Conservation (phyloP, 345 rosid species). For the Tarenaya hassleriana region DNA sequence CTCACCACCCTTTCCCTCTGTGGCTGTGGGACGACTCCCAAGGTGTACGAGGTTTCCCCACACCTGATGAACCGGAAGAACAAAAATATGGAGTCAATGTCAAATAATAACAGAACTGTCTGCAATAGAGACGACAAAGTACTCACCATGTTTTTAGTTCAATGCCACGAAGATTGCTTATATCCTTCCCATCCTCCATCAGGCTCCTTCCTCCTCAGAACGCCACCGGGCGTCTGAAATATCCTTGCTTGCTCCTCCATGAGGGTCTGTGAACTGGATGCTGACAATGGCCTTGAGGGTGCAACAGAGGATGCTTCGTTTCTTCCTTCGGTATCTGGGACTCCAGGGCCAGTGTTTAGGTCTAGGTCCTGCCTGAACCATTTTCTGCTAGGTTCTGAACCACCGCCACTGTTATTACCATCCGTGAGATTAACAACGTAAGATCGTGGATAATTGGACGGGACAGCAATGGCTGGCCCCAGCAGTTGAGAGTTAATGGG, state of each 20-base stretch:
- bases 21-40: too few species aligned
- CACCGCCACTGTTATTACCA: slow-evolving; percentile 31
- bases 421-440: slow-evolving; percentile 55
- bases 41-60: too few species aligned
- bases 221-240: slow-evolving; percentile 57
- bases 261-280: slow-evolving; percentile 43
- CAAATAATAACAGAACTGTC: too few species aligned
- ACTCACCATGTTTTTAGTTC: too few species aligned
- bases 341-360: slow-evolving; percentile 78
- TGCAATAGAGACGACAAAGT: too few species aligned
- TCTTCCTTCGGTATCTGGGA: slow-evolving; percentile 54
- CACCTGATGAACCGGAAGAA: too few species aligned
- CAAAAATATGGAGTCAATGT: too few species aligned
- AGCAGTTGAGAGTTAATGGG: slow-evolving; percentile 51
- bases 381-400: slow-evolving; percentile 43
- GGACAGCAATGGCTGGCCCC: slow-evolving; percentile 43
- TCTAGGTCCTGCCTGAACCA: slow-evolving; percentile 73
- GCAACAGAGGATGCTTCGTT: slow-evolving; percentile 45
- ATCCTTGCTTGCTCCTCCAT: slow-evolving; percentile 67
- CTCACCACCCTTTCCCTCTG: too few species aligned
- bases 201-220: slow-evolving; percentile 76
- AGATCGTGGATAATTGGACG: slow-evolving; percentile 53
- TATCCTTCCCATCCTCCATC: slow-evolving; percentile 91
- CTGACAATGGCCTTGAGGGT: slow-evolving; percentile 41
- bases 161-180: slow-evolving; percentile 69